Conservation (phyloP, 2,329 filamentous ascomycete species). For the Botrytis aclada region DNA sequence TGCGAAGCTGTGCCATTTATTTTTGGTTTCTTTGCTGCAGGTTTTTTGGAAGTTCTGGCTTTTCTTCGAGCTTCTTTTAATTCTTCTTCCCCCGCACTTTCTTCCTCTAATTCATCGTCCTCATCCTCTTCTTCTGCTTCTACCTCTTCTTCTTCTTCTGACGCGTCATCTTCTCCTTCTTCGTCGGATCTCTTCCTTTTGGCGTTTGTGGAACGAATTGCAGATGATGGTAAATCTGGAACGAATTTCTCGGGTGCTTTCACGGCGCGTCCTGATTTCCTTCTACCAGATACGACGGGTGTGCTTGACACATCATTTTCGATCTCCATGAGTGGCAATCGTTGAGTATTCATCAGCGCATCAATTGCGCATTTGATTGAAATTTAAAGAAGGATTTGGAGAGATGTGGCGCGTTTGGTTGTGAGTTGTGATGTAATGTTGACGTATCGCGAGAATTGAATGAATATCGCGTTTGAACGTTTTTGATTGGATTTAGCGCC, state of each 20-base stretch:
- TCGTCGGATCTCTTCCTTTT: conserved; percentile 56
- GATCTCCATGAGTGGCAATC: conserved; percentile 49
- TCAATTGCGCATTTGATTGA: conserved; percentile 20
- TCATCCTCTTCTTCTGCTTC: conserved; percentile 46
- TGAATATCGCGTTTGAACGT: conserved; percentile 18
- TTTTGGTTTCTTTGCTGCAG: conserved; percentile 62
- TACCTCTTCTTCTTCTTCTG: conserved; percentile 49
- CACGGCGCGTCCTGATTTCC: conserved; percentile 67
- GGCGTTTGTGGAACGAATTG: conserved; percentile 42
- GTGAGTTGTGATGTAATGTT: conserved; percentile 11
- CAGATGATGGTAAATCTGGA: conserved; percentile 44
- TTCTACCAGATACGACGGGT: conserved; percentile 51
- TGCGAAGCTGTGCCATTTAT: conserved; percentile 56
- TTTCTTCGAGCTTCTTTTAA: conserved; percentile 41
- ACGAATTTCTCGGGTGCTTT: conserved; percentile 58
- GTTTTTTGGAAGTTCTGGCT: conserved; percentile 49
- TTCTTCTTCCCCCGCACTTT: conserved; percentile 48
- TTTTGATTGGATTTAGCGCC: conserved; percentile 18
- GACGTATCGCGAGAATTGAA: conserved; percentile 7
- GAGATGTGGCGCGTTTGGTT: neutral
- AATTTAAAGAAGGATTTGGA: neutral
- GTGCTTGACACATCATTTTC: conserved; percentile 55
- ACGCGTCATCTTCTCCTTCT: conserved; percentile 47
- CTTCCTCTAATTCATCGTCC: conserved; percentile 42
- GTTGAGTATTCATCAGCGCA: conserved; percentile 42